Base-by-base conservation (phyloP, 177 flowering plant genomes). In the Vitis hybrid region DNA sequence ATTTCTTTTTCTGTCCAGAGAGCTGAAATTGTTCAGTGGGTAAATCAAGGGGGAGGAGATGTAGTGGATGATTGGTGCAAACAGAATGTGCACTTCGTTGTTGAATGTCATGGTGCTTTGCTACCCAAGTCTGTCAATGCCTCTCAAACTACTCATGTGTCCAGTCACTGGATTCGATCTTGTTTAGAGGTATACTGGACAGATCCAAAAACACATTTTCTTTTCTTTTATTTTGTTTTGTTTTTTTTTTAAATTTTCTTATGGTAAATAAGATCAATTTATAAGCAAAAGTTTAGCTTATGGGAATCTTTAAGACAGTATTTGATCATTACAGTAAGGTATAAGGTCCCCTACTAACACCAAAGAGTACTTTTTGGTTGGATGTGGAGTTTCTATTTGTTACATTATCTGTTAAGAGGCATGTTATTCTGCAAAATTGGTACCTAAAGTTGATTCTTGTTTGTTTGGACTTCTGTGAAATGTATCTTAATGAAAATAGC, bases 131-230 rank as follows among this genome's bases (percentile, higher is more conserved):
- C 63, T 49, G 64, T 60, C 30, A 65, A 69, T 81, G 71, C 4
- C 74, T 58, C 70, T 54, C 72, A 75, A 63, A 73, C 81, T 75
- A 81, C 79, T 58, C 58, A 69, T 80, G 90, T 95, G 24, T 90
- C 99, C 59, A 89, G 85, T 76, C 99, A 95, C 69, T 93, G 99
- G 99, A 73, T 95, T 64, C 76, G 84, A 12, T 87, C 85, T 73
- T 93, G 94, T 83, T 80, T 90, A 70, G 88, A 93, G 96, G 99
- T 94, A 82, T 41, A 49, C 61, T 35, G 32, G 41, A 69, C 6
- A 6, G 4, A 35, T 12, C 17, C 2, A 27, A 11, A 27, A 59
- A 27, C 17, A 20, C 17, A 17, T 55, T 58, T 32, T 41, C 27
- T 59, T 56, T 17, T 65, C 27, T 9, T 61, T 61, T 53, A 48